Base-by-base conservation (phyloP, 108 stramenopile species). In the Skeletonema potamos region DNA sequence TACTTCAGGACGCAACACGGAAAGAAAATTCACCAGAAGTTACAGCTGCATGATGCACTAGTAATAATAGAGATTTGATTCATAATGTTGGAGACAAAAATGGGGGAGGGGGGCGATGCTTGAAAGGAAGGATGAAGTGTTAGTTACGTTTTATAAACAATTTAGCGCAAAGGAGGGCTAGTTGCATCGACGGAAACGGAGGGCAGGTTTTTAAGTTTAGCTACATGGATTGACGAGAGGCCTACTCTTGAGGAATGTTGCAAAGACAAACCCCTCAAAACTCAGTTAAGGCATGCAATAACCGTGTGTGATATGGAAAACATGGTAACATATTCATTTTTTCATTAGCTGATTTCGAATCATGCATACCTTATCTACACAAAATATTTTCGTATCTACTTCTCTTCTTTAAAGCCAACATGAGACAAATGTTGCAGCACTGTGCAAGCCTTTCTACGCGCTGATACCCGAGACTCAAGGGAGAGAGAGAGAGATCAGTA, bases 1-100 rank as follows among this genome's bases (percentile, higher is more conserved):
- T 99, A 60, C 84, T 99, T 69, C 97, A 99, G 88, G 98, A 99
- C 84, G 98, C 99, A 1, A 91, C 96, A 3, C 77, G 99, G 57
- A 97, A 98, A 75, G 98, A 98, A 70, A 92, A 93, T 82, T 86
- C 90, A 58, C 84, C 89, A 9, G 60, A 51, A 3, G 22, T 51
- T 24, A 22, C 48, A 4, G n/a, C 15, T 22, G 48, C 48, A 51
- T 22, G 20, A 51, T 8, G 6, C 4, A 34, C 6, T 34, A 4
- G 22, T 51, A 51, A 20, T 5, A 20, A 51, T 18, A 24, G 22
- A 51, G 22, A 51, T 20, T 15, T 48, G 22, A 51, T 51, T 24
- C 48, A 51, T 22, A 51, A 51, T 51, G 20, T 1, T 22, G 48
- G 6, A 51, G 20, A 51, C 4, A 34, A 34, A 34, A 34, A 34